These are phyloP conservation scores for Skeletonema tropicum DNA, from an alignment of 108 stramenopile species.

Conservation along the genomic window DNA sequence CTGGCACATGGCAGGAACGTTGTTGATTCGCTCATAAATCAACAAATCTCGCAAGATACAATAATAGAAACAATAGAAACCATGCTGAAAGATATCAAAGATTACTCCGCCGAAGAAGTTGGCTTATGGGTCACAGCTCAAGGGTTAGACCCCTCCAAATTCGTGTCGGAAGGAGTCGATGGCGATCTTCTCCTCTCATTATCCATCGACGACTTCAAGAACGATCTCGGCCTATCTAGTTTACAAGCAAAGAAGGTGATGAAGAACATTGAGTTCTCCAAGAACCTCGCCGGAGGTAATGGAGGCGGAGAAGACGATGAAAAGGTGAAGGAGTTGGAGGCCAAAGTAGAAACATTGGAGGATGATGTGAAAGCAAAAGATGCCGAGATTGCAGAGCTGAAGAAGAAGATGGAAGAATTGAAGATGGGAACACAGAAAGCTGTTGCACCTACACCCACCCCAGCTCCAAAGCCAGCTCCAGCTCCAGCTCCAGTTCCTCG, in stretches of 20 bases:
- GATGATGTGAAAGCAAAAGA: slow-evolving; percentile 13
- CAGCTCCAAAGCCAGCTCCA: slow-evolving; percentile 9
- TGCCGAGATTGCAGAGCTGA: slow-evolving; percentile 21
- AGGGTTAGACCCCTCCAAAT: slow-evolving; percentile 40
- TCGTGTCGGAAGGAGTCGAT: slow-evolving; percentile 40
- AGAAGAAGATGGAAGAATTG: slow-evolving; percentile 15
- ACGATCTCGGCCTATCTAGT: slow-evolving; percentile 41
- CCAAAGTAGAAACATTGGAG: slow-evolving; percentile 17
- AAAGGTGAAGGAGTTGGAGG: slow-evolving; percentile 18
- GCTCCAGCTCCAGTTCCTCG: slow-evolving; percentile 12
- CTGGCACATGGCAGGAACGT: too few species aligned
- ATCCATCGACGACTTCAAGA: slow-evolving; percentile 40
- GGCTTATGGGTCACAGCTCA: slow-evolving; percentile 39
- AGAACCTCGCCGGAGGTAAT: neutral
- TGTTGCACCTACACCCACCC: slow-evolving; percentile 8
- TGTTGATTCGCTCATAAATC: too few species aligned
- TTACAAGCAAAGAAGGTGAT: slow-evolving; percentile 47
- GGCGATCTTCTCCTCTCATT: slow-evolving; percentile 41
- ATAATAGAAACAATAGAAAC: neutral
- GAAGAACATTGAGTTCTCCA: slow-evolving; percentile 39
- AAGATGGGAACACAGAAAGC: neutral
- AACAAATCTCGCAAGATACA: neutral
- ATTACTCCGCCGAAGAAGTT: slow-evolving; percentile 47
- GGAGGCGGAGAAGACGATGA: slow-evolving; percentile 19
- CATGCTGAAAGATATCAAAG: slow-evolving; percentile 36